Evolutionary conservation across 2,329 filamentous ascomycete genomes (phyloP), one percentile per base, ranked within the genome.

Genomic region (Lasiodiplodia hormozganensis): DNA sequence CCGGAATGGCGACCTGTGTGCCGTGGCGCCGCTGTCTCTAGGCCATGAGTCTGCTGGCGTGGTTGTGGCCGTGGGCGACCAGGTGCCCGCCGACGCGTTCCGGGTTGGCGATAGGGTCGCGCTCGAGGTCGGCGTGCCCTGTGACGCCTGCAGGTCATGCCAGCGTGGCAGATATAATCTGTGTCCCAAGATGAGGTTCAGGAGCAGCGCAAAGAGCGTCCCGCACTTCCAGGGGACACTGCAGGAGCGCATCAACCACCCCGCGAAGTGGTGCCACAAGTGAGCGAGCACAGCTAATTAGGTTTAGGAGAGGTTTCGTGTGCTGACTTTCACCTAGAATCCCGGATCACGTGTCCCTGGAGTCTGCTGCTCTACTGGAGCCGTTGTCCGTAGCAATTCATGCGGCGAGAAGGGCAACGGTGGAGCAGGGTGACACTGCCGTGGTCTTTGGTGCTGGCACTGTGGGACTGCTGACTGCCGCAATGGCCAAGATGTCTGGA

Each of bases 381-480:
- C 94, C 94, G 2, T 87, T 97, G 47, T 89, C 91, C 57, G 93
- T 97, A 34, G 93, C 90, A 16, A 93, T 97, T 38, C 94, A 97
- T 82, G 93, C 96, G 73, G 89, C 90, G 69, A 88, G 88, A 73
- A 92, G 94, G 82, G 93, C 90, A 2, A 80, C 81, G 31, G 85
- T 97, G 71, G 85, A 85, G 71, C 92, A 92, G 1, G 93, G 93
- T 10, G 88, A 94, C 76, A 88, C 87, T 7, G 92, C 94, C 18
- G 90, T 96, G 3, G 89, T 97, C 25, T 95, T 96, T 83, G 93
- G 93, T 56, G 93, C 93, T 3, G 94, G 93, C 0, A 93, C 93
- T 2, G 78, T 81, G 65, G 79, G 79, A 12, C 71, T 81, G 28
- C 72, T 81, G 66, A 76, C 76, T 49, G 78, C 79, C 54, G 78